Evolutionary conservation across 805 yeast species (phyloP).

Genomic region (Candida verbasci): DNA sequence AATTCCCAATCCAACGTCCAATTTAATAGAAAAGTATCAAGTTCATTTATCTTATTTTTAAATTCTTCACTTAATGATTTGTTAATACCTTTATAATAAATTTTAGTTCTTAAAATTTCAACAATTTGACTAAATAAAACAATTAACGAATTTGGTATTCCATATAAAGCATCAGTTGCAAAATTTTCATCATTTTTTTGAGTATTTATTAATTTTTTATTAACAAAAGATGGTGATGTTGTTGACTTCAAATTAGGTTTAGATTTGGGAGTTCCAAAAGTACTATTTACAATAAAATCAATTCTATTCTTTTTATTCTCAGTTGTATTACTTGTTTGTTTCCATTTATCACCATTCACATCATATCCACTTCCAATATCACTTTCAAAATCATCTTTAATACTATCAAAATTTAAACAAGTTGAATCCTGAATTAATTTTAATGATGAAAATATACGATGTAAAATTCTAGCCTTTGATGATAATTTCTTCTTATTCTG

Average conservation of each 20-base stretch:
- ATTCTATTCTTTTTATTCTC: constrained; percentile 15
- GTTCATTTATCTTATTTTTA: constrained; percentile 15
- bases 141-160: constrained; percentile 77
- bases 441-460: constrained; percentile 71
- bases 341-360: constrained; percentile 30
- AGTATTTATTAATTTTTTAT: constrained; percentile 39
- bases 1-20: constrained; percentile 81
- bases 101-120: constrained; percentile 57
- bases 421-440: constrained; percentile 78
- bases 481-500: constrained; percentile 58
- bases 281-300: constrained; percentile 20
- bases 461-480: constrained; percentile 71
- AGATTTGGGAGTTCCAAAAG: constrained; percentile 2
- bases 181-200: constrained; percentile 53
- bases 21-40: constrained; percentile 46
- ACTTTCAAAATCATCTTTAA: constrained; percentile 30
- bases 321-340: constrained; percentile 5
- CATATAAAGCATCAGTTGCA: constrained; percentile 78
- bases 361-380: constrained; percentile 27
- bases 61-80: constrained; percentile 22
- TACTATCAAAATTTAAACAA: constrained; percentile 33
- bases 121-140: constrained; percentile 70
- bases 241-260: constrained; percentile 6
- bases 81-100: constrained; percentile 40
- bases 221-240: constrained; percentile 37